Evolutionary conservation across 2,329 filamentous ascomycete species (phyloP), one percentile per base, ranked within the genome.

Genomic region (Aspergillus sojae): DNA sequence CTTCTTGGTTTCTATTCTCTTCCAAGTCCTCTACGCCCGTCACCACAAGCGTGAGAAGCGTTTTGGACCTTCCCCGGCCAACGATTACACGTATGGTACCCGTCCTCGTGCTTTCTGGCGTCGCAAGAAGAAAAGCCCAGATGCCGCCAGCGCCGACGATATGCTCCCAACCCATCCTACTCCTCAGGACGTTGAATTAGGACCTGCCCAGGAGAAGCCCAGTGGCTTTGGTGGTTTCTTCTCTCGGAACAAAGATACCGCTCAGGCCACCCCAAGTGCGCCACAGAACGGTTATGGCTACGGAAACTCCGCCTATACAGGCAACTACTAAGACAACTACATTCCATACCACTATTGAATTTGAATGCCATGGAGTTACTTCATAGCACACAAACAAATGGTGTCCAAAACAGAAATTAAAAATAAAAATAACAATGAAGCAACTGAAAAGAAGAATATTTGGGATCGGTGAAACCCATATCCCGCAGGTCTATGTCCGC

Each of bases 11-110:
- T 92, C 91, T 57, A 87, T 91, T 58, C 75, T 89, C 62, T 82
- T 91, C 66, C 91, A 94, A 72, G 67, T 92, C 57, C 82, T 85
- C 57, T 85, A 94, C 53, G 86, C 86, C 70, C 88, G 89, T 64
- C 84, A 91, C 77, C 90, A 91, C 82, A 88, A 88, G 80, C 89
- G 88, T 71, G 89, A 92, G 80, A 91, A 91, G 82, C 86, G 87
- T 59, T 91, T 86, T 74, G 89, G 90, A 16, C 89, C 88, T 41
- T 82, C 83, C 56, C 88, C 89, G 26, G 77, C 80, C 67, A 91
- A 90, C 80, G 83, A 87, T 78, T 93, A 93, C 81, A 91, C 89
- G 34, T 82, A 81, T 46, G 88, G 88, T 58, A 83, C 80, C 34
- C 70, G 67, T 46, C 63, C 71, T 71, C 82, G 70, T 30, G 71